Evolutionary conservation across 306 rosid genomes (phyloP).

Genomic region (Mimosa bimucronata): DNA sequence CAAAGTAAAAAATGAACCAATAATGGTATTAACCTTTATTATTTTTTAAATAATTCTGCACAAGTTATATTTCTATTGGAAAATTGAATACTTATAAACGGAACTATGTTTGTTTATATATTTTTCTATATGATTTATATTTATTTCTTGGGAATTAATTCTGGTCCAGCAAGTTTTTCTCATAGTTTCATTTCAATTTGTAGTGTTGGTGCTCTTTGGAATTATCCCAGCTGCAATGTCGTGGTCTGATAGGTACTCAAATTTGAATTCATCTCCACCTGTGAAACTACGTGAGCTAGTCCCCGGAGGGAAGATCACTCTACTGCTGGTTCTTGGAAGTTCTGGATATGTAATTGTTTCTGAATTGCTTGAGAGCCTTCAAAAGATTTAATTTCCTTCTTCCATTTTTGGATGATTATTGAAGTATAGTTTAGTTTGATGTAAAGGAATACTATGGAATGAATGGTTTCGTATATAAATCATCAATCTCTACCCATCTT

Average conservation of each 20-base stretch:
- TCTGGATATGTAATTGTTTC: conserved; percentile 69
- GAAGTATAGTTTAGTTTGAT: background rate
- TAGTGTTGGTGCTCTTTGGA: conserved; percentile 79
- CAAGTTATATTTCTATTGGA: background rate
- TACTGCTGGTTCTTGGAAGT: conserved; percentile 63
- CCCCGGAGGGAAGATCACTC: conserved; percentile 84
- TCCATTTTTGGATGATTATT: background rate
- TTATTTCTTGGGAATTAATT: background rate
- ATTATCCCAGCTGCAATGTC: conserved; percentile 81
- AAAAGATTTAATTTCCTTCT: conserved; percentile 6
- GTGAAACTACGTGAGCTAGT: conserved; percentile 62
- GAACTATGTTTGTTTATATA: background rate
- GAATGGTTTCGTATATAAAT: too few species aligned
- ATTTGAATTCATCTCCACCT: conserved; percentile 33
- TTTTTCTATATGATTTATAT: background rate
- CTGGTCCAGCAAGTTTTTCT: conserved; percentile 29
- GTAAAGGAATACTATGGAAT: too few species aligned
- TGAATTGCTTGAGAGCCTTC: conserved; percentile 56
- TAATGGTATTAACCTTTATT: too few species aligned
- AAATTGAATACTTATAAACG: background rate
- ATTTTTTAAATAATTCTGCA: background rate
- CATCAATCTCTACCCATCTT: too few species aligned
- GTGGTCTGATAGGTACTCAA: conserved; percentile 74
- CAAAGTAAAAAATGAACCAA: too few species aligned
- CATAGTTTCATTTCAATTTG: conserved; percentile 29